phyloP scores from a whole-genome alignment of 2,329 filamentous ascomycete species.

The Rutstroemia sp. region DNA sequence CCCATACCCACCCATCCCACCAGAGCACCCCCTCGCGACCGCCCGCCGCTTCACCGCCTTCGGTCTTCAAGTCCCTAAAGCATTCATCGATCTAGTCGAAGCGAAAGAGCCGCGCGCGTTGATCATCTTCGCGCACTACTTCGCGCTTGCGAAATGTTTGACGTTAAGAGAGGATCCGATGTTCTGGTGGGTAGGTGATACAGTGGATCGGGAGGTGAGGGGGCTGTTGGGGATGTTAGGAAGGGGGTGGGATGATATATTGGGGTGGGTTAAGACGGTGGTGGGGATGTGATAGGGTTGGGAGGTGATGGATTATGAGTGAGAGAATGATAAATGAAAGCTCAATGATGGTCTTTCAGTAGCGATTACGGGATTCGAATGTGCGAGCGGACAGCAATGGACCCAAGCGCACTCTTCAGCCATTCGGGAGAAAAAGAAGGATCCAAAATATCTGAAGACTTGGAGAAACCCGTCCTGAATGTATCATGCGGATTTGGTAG shows the following conservation, averaged over 20 bases:
- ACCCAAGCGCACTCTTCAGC: no score
- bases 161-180: neutral
- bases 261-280: constrained; percentile 1
- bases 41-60: constrained; percentile 13
- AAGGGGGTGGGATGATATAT: neutral
- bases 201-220: neutral
- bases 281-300: neutral
- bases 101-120: constrained; percentile 13
- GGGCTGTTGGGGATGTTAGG: constrained; percentile 1
- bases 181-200: constrained; percentile 7
- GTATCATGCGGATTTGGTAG: no score
- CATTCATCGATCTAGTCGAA: constrained; percentile 14
- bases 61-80: constrained; percentile 11
- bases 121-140: constrained; percentile 25
- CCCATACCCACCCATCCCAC: neutral
- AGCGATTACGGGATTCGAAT: no score
- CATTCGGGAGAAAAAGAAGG: no score
- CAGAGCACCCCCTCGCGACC: constrained; percentile 7
- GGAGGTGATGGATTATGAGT: neutral
- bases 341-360: neutral
- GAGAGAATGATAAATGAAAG: neutral
- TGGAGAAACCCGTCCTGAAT: no score
- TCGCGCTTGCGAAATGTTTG: constrained; percentile 22
- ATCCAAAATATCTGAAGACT: no score
- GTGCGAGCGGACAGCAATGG: no score